phyloP scores from a whole-genome alignment of 345 rosid genomes.

The Lumnitzera racemosa region DNA sequence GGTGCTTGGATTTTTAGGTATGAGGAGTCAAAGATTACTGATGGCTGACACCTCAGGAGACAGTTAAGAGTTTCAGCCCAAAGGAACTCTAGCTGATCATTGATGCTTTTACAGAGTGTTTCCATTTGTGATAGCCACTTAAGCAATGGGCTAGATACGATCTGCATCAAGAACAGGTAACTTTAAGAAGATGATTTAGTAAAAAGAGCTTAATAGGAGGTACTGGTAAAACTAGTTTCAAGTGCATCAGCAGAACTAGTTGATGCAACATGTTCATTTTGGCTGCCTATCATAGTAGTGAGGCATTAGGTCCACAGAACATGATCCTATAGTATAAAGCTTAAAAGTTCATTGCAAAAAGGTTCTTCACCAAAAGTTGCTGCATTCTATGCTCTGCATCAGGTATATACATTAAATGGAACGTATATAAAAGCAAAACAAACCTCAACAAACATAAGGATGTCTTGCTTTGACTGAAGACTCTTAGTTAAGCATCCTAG shows the following conservation, averaged over 20 bases:
- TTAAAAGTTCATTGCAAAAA: background rate
- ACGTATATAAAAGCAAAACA: slow-evolving; percentile 11
- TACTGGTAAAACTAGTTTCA: no score
- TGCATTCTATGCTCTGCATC: no score
- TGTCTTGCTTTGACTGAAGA: slow-evolving; percentile 28
- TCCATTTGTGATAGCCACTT: slow-evolving; percentile 29
- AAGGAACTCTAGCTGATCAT: slow-evolving; percentile 22
- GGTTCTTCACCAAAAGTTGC: no score
- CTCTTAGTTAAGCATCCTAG: slow-evolving; percentile 23
- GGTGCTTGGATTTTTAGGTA: slow-evolving; percentile 40
- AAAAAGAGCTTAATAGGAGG: no score
- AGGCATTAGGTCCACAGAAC: no score
- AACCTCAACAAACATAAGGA: slow-evolving; percentile 34
- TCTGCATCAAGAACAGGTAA: slow-evolving; percentile 18
- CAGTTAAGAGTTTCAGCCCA: slow-evolving; percentile 38
- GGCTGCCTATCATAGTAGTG: no score
- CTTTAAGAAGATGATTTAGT: background rate
- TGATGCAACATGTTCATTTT: no score
- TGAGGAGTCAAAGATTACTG: slow-evolving; percentile 28
- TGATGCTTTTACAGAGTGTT: slow-evolving; percentile 17
- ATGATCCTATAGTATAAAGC: no score
- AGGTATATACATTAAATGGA: background rate
- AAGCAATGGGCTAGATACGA: slow-evolving; percentile 24
- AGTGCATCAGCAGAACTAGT: no score
- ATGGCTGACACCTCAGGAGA: slow-evolving; percentile 34